phyloP scores from a whole-genome alignment of 192 early-diverging fungal species.

The Podila verticillata region DNA sequence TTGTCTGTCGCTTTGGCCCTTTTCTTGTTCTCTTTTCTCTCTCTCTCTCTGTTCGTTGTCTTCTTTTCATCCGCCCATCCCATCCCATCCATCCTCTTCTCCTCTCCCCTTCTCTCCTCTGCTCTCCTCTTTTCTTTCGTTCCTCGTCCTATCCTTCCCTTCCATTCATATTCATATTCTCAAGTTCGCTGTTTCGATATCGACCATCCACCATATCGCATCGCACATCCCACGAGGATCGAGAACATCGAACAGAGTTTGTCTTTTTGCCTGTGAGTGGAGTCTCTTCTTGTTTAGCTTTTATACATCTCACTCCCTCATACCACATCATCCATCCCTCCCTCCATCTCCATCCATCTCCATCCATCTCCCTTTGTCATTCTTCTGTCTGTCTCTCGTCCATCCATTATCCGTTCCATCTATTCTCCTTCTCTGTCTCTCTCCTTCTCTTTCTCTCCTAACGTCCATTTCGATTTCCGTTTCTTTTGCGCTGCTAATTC shows the following conservation, averaged over 20 bases:
- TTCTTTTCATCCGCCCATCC: background rate
- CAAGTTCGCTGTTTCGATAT: background rate
- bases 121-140: background rate
- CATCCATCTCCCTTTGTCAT: background rate
- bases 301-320: background rate
- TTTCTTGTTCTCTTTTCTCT: background rate
- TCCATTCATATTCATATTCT: background rate
- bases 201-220: too few relatives aligned
- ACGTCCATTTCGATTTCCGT: too few relatives aligned
- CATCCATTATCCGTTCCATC: too few relatives aligned
- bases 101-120: background rate
- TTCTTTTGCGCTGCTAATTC: too few relatives aligned
- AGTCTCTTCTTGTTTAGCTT: background rate
- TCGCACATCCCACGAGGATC: too few relatives aligned
- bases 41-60: background rate
- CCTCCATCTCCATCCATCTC: background rate
- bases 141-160: background rate
- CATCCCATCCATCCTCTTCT: background rate
- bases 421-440: background rate
- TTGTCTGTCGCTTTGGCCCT: background rate
- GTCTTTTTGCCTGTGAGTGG: too few relatives aligned
- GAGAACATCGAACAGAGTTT: too few relatives aligned
- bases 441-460: background rate
- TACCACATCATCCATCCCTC: background rate
- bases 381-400: background rate